Base-by-base conservation (phyloP, 768 basidiomycete genomes). In the Saitozyma sp. region DNA sequence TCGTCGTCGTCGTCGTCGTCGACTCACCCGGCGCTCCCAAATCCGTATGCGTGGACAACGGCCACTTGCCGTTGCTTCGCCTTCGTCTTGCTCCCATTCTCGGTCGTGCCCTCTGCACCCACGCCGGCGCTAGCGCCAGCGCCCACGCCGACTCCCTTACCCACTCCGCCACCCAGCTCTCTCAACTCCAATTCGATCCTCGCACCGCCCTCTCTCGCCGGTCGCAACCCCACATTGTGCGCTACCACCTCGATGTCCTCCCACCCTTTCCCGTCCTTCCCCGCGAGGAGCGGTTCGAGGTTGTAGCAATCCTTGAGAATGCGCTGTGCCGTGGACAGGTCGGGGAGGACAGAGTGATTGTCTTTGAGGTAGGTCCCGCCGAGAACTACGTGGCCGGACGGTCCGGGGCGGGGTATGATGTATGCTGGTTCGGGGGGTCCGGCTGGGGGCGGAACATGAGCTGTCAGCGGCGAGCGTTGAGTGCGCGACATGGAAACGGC, bases 211-310 rank as follows among this genome's bases (percentile, higher is more conserved):
- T 81, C 79, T 39, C 87, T 80, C 11, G 78, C 83, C 2, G 87
- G 87, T 38, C 87, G 80, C 41, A 87, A 71, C 0, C 86, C 87
- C 45, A 86, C 86, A 63, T 85, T 86, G 74, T 86, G 84, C 8
- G 76, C 73, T 17, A 85, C 67, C 39, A 87, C 68, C 74, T 84
- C 51, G 78, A 85, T 78, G n/a, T 77, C 76, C 43, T 72, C 19
- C 69, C 79, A 68, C 65, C 70, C 48, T 68, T 70, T 68, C 41
- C 73, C 65, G 80, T 78, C 41, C 67, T 84, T n/a, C 71, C 80
- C 69, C 5, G 72, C 71, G 54, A 84, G 62, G 37, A 66, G 69
- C 14, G 83, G 78, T 65, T 83, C 84, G 43, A 83, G 80, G 38
- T 63, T 60, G 59, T 69, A 75, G 14, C 67, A 70, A 39, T 73